These are phyloP conservation scores for Scedosporium aurantiacum DNA, from an alignment of 2,329 filamentous ascomycete genomes.

Conservation along the genomic window DNA sequence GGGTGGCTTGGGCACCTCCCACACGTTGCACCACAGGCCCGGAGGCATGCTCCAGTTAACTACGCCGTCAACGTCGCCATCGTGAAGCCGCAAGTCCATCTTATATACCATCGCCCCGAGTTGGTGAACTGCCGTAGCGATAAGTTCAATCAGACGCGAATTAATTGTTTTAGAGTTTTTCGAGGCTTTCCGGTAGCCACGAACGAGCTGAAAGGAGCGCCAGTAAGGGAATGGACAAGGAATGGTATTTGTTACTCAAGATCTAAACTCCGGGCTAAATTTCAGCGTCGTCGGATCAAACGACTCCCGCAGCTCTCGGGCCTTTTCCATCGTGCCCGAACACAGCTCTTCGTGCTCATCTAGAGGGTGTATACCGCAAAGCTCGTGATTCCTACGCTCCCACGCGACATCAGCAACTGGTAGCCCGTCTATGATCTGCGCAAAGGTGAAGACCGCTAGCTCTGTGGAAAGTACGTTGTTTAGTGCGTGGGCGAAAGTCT, in stretches of 20 bases:
- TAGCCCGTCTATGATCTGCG: background rate
- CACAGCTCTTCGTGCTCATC: constrained; percentile 14
- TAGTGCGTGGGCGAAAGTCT: background rate
- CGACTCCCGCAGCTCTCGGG: constrained; percentile 7
- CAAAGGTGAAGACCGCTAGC: background rate
- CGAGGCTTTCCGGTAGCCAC: constrained; percentile 14
- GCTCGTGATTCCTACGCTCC: background rate
- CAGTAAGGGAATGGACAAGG: too few species aligned
- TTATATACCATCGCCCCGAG: constrained; percentile 17
- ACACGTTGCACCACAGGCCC: constrained; percentile 8
- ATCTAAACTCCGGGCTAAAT: constrained; percentile 7
- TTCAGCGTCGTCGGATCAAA: constrained; percentile 7
- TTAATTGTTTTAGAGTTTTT: constrained; percentile 16
- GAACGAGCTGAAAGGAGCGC: constrained; percentile 12
- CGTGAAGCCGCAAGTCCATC: constrained; percentile 12
- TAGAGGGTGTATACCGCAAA: background rate
- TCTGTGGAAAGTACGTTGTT: constrained; percentile 1
- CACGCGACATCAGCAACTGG: background rate
- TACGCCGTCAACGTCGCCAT: constrained; percentile 12
- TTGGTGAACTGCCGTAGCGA: constrained; percentile 18
- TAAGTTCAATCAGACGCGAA: constrained; percentile 19
- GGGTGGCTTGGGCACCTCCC: background rate
- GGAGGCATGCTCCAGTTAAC: constrained; percentile 13
- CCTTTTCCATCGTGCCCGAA: constrained; percentile 10
- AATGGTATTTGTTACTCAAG: too few species aligned